Percentiles rank a stretch among this genome's conserved stretches.
These are phyloP conservation scores for Scedosporium boydii DNA, from an alignment of 2,329 filamentous ascomycete genomes.

Conservation along the genomic window DNA sequence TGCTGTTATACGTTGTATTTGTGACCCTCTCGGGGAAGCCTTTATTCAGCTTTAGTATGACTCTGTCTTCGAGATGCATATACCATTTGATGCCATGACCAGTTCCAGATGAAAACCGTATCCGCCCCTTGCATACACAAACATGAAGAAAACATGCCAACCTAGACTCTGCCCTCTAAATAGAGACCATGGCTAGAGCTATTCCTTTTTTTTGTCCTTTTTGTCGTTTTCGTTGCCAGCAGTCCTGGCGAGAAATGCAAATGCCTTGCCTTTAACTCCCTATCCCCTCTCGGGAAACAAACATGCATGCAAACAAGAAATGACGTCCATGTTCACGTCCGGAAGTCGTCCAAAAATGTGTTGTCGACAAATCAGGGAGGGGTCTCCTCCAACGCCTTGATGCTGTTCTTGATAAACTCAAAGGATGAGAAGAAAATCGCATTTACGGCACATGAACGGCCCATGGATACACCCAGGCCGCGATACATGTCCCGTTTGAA, in stretches of 20 bases:
- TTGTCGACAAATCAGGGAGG: neutral
- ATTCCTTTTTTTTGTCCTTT: neutral
- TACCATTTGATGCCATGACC: neutral
- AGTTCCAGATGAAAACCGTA: no score
- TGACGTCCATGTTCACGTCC: neutral
- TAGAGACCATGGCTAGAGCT: neutral
- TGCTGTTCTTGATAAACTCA: slow-evolving; percentile 68
- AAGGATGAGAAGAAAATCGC: slow-evolving; percentile 87
- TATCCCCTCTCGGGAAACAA: neutral
- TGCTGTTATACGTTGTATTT: no score
- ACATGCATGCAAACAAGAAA: neutral
- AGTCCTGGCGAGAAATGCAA: neutral
- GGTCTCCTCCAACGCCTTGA: slow-evolving; percentile 43
- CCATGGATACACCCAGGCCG: slow-evolving; percentile 74
- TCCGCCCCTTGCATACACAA: no score
- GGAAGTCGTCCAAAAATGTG: neutral
- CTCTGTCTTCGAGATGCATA: neutral
- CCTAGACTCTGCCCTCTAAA: neutral
- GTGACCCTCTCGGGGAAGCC: neutral
- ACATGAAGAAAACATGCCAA: no score
- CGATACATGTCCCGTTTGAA: slow-evolving; percentile 73
- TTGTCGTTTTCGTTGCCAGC: neutral
- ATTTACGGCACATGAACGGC: slow-evolving; percentile 72
- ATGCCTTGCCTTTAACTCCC: neutral
- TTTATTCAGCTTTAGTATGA: neutral